Conservation (phyloP, 192 early-diverging fungal species). For the Coemansia sp. region DNA sequence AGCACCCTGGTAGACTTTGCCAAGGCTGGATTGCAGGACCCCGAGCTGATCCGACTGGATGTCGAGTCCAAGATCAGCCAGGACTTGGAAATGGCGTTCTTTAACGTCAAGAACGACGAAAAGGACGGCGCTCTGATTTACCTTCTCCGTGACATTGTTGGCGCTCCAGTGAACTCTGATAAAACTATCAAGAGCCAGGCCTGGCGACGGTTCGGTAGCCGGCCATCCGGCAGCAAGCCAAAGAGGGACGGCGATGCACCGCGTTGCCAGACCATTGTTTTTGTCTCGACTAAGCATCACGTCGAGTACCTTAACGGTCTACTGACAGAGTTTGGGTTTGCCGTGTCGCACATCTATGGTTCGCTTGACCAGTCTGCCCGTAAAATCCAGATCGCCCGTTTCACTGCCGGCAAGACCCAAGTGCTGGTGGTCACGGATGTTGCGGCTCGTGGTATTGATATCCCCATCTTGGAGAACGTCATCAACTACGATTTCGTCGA, state of each 20-base stretch:
- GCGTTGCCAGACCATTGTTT: slow-evolving; percentile 81
- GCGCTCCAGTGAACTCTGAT: slow-evolving; percentile 59
- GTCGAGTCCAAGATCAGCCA: slow-evolving; percentile 92
- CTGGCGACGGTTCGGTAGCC: slow-evolving; percentile 26
- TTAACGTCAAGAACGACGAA: slow-evolving; percentile 78
- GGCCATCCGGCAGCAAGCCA: neutral
- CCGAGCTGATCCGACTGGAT: slow-evolving; percentile 89
- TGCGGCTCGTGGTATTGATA: slow-evolving; percentile 99
- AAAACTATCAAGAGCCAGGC: slow-evolving; percentile 47
- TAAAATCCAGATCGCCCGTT: slow-evolving; percentile 81
- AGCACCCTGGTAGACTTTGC: slow-evolving; percentile 94
- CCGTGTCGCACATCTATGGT: slow-evolving; percentile 89
- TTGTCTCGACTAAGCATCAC: slow-evolving; percentile 96
- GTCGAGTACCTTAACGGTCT: slow-evolving; percentile 91
- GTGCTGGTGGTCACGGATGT: slow-evolving; percentile 95
- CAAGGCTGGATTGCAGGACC: slow-evolving; percentile 92
- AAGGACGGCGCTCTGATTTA: slow-evolving; percentile 91
- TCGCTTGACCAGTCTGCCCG: slow-evolving; percentile 90
- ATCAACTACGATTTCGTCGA: slow-evolving; percentile 96
- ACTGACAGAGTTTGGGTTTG: slow-evolving; percentile 68
- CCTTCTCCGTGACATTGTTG: slow-evolving; percentile 76
- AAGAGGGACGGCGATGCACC: neutral
- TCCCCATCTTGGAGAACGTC: slow-evolving; percentile 95
- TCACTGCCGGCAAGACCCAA: slow-evolving; percentile 76
- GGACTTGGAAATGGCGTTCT: slow-evolving; percentile 96